Evolutionary conservation across 495 filamentous ascomycete species (phyloP), one percentile per base, ranked within the genome.

Genomic region (Wilcoxina mikolae): DNA sequence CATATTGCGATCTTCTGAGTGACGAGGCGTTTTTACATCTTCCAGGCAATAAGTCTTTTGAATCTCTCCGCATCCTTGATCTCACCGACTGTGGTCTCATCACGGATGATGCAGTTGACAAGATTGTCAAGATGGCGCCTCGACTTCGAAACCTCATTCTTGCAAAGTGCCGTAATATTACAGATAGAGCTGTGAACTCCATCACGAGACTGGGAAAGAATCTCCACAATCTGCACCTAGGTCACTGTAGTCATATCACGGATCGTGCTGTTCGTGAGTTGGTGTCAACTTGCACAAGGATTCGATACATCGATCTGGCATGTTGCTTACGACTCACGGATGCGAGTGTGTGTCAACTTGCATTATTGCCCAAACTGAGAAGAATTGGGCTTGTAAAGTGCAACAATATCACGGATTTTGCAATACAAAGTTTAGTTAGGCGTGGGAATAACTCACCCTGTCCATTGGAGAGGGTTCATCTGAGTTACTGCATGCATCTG

Each of bases 371-470:
- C 9, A 99, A 96, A 68, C 71, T 99, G 23, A 83, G 91, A 67
- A 75, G 93, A 26, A 94, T 99, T 43, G 93, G 93, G 0, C 69
- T 99, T 47, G 93, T 99, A 17, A 99, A 99, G 67, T 99, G 93
- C 59, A 75, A 78, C 31, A 74, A 73, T 44, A 95, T 99, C 57
- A 94, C 93, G 1, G 85, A 99, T 58, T 73, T 74, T 42, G 61
- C 59, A 11, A 91, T 99, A 47, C 72, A 80, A 51, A 86, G 87
- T 7, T 73, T 99, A 61, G 68, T 47, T 68, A 61, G 42, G 50
- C 56, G 56, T 22, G 51, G 66, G 25, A 67, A 73, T 53, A 71
- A 71, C 53, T 57, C 59, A 15, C 57, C 44, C 23, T 72, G 68
- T 44, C 76, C 76, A 58, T 70, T 99, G 49, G 93, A 99, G 70